Base-by-base conservation (phyloP, 2,329 filamentous ascomycete genomes). In the Ascosphaera apis region DNA sequence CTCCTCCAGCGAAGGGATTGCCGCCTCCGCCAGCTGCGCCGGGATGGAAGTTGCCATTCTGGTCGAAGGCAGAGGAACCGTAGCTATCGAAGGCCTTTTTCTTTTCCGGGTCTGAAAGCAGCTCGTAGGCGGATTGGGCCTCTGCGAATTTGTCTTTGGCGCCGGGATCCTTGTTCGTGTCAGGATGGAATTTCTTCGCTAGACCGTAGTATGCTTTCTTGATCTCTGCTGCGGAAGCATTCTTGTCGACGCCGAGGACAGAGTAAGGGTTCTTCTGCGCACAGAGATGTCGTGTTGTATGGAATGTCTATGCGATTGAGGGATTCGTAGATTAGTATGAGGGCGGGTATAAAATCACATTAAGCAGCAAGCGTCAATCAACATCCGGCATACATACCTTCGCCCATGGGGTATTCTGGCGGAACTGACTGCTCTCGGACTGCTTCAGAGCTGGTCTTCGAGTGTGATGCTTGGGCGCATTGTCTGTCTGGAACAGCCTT, bases 141-240 rank as follows among this genome's bases (percentile, higher is more conserved):
- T 93, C 86, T 43, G 76, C 69, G 49, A 98, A 98, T 48, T 79
- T 86, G 48, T 95, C 88, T 54, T 95, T 95, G 25, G 88, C 84
- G n/a, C 63, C 67, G 2, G 80, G 56, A 46, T 95, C 88, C 55
- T 95, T 95, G 65, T 95, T 98, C 25, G 88, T 95, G 53, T 98
- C 88, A 6, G 88, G 88, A 49, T 98, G 88, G 53, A 72, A 98
- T 52, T 95, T 98, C 58, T 98, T 98, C 15, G 88, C 88, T 40
- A 95, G 65, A 35, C 84, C 81, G 53, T 98, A 98, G 62, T 98
- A 98, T 2, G 88, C 84, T 56, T 93, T 95, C 55, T 98, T 98
- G 53, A 98, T 95, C 25, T 95, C 86, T 40, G 72, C 63, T 2
- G 82, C 62, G 1, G 80, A 74, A n/a, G 88, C 81, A 42, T 58